A percentile compares a stretch with the other conserved stretches of the same genome.
Evolutionary conservation across 192 early-diverging fungal species (phyloP).

Genomic region (Linnemannia zychae): DNA sequence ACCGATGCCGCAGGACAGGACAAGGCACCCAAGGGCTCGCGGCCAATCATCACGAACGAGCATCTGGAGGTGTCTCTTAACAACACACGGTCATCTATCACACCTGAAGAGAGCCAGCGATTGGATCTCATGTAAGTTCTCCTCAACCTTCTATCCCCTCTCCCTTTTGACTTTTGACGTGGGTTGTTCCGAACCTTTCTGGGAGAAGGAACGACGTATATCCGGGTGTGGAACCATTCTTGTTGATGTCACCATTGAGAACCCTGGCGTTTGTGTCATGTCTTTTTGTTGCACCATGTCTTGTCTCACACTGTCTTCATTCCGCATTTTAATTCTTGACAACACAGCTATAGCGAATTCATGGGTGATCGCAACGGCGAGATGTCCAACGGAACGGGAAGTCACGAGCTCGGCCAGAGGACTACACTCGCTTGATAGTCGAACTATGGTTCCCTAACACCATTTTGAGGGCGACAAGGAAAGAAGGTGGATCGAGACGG

Average conservation of each 20-base stretch:
- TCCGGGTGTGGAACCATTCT: not conserved
- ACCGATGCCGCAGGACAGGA: slow-evolving; percentile 11
- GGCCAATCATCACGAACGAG: slow-evolving; percentile 45
- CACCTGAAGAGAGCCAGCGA: slow-evolving; percentile 64
- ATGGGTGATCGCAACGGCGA: slow-evolving; percentile 72
- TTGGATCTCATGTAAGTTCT: slow-evolving; percentile 65
- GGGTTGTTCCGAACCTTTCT: not conserved
- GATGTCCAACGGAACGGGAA: slow-evolving; percentile 64
- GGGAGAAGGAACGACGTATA: not conserved
- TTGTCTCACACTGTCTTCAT: not conserved
- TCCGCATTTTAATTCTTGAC: not conserved
- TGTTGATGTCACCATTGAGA: not conserved
- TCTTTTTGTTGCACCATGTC: not conserved
- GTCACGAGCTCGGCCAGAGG: slow-evolving; percentile 58
- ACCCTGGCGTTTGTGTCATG: not conserved
- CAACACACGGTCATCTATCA: slow-evolving; percentile 74
- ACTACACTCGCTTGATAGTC: slow-evolving; percentile 46
- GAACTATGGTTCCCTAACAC: not conserved
- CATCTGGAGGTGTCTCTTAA: slow-evolving; percentile 72
- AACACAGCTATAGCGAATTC: slow-evolving; percentile 66
- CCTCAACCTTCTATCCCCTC: not conserved
- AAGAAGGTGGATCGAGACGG: no score
- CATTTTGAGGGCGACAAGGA: not conserved
- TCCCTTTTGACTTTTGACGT: not conserved
- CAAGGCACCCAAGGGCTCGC: slow-evolving; percentile 37